Evolutionary conservation across 148 eudicot species (phyloP).

Genomic region (Fagopyrum tataricum): DNA sequence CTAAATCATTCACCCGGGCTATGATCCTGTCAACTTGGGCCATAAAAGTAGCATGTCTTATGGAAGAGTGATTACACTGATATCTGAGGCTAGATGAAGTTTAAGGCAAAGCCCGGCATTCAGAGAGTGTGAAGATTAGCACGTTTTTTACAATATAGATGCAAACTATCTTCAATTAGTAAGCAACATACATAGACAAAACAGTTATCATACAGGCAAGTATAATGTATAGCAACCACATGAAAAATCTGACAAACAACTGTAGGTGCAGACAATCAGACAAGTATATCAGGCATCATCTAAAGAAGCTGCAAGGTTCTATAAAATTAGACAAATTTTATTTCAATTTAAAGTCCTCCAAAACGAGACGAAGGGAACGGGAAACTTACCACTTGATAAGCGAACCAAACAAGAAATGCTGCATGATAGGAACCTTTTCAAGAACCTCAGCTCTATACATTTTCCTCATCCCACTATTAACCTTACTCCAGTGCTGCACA

Average conservation of each 20-base stretch:
- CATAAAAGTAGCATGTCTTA: background rate
- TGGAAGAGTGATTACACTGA: background rate
- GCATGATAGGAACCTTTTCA: slow-evolving; percentile 92
- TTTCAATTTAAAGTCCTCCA: background rate
- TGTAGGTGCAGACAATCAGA: background rate
- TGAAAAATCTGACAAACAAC: background rate
- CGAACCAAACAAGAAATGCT: slow-evolving; percentile 87
- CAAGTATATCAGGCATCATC: background rate
- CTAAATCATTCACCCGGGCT: background rate
- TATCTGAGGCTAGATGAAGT: background rate
- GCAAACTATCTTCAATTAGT: background rate
- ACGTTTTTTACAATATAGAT: background rate
- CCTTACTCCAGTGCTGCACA: slow-evolving; percentile 86
- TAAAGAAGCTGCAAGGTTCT: background rate
- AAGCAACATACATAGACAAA: background rate
- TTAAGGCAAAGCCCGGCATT: background rate
- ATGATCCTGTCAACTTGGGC: background rate
- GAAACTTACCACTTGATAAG: slow-evolving; percentile 70
- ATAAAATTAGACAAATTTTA: background rate
- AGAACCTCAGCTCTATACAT: slow-evolving; percentile 91
- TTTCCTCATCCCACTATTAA: slow-evolving; percentile 86
- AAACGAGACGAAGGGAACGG: background rate
- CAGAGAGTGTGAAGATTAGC: background rate
- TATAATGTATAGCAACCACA: background rate
- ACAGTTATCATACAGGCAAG: background rate